phyloP scores from a whole-genome alignment of 768 basidiomycete species.

The Guyanaporus albipodus region DNA sequence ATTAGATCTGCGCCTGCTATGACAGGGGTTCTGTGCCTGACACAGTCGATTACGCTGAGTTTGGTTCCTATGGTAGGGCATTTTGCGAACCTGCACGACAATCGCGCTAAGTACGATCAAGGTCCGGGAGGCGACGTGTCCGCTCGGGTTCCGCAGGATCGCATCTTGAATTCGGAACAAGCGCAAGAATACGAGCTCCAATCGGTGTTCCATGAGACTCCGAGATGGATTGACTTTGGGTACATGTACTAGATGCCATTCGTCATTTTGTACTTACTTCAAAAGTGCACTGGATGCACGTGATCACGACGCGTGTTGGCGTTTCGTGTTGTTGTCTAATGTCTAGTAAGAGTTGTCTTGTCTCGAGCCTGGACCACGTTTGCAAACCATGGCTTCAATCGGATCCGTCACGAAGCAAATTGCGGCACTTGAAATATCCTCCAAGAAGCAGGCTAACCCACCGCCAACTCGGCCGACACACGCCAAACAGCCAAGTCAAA shows the following conservation, averaged over 20 bases:
- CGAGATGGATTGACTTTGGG: constrained; percentile 52
- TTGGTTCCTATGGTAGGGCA: constrained; percentile 44
- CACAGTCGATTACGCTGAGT: constrained; percentile 60
- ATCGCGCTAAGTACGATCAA: constrained; percentile 15
- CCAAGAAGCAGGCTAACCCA: constrained; percentile 42
- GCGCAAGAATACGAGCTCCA: constrained; percentile 38
- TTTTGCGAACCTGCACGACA: not conserved
- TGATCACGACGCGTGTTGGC: constrained; percentile 27
- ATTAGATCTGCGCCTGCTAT: constrained; percentile 10
- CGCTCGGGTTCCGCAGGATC: constrained; percentile 42
- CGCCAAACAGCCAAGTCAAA: constrained; percentile 55
- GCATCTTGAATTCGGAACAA: constrained; percentile 36
- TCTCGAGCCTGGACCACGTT: no score
- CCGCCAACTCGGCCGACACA: constrained; percentile 30
- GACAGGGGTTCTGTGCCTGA: constrained; percentile 47
- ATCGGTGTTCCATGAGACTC: constrained; percentile 47
- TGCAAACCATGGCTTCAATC: constrained; percentile 43
- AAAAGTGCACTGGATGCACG: constrained; percentile 16
- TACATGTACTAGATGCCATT: constrained; percentile 29
- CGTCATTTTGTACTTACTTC: not conserved
- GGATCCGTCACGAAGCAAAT: constrained; percentile 61
- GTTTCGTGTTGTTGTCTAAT: constrained; percentile 5
- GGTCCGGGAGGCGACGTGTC: constrained; percentile 53
- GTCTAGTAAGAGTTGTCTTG: no score
- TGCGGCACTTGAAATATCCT: constrained; percentile 61